A percentile compares a stretch with the other conserved stretches of the same genome.
phyloP scores from a whole-genome alignment of 2,329 filamentous ascomycete species.

The Epichloe gansuensis region DNA sequence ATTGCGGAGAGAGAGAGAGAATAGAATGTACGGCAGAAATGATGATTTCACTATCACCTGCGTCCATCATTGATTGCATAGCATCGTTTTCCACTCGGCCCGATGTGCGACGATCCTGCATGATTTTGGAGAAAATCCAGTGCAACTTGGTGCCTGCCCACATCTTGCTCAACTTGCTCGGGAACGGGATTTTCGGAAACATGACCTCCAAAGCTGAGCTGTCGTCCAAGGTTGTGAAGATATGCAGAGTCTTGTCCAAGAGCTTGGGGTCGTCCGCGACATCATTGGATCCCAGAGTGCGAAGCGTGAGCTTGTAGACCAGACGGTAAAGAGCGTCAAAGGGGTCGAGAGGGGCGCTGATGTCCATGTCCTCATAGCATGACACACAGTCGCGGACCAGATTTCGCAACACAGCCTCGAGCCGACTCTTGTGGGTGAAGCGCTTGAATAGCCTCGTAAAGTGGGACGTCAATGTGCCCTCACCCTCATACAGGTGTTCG shows the following conservation, averaged over 20 bases:
- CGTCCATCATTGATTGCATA: slow-evolving; percentile 39
- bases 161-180: slow-evolving; percentile 27
- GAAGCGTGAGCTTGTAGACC: slow-evolving; percentile 44
- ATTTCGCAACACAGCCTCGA: slow-evolving; percentile 24
- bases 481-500: slow-evolving; percentile 9
- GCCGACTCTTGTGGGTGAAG: slow-evolving; percentile 25
- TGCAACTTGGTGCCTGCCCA: slow-evolving; percentile 34
- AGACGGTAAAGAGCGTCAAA: slow-evolving; percentile 40
- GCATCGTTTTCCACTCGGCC: slow-evolving; percentile 34
- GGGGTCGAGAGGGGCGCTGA: slow-evolving; percentile 25
- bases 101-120: slow-evolving; percentile 29
- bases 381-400: slow-evolving; percentile 28
- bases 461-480: slow-evolving; percentile 9
- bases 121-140: slow-evolving; percentile 33
- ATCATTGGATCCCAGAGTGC: slow-evolving; percentile 39
- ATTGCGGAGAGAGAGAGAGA: neutral
- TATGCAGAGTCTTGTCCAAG: slow-evolving; percentile 27
- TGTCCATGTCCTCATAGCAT: neutral
- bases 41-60: slow-evolving; percentile 29
- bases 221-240: slow-evolving; percentile 34
- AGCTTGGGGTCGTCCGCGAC: slow-evolving; percentile 34
- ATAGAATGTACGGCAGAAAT: slow-evolving; percentile 27
- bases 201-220: slow-evolving; percentile 33
- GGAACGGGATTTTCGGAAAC: slow-evolving; percentile 38
- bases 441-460: slow-evolving; percentile 19